phyloP scores from a whole-genome alignment of 768 basidiomycete species.

The Terana coerulea region DNA sequence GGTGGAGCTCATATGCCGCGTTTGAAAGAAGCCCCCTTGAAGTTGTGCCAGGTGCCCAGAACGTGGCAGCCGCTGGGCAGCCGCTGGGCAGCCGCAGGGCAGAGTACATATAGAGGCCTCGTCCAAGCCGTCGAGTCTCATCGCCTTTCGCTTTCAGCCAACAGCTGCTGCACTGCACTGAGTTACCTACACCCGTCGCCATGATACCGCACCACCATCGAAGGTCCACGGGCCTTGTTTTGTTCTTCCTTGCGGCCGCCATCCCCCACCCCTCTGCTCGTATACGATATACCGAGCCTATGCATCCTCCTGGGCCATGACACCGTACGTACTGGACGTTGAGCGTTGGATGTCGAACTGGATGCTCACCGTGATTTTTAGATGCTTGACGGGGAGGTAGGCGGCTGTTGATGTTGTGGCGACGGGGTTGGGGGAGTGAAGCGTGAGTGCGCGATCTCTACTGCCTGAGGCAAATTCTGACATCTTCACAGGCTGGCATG shows the following conservation, averaged over 20 bases:
- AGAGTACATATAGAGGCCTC: neutral
- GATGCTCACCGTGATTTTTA: too few relatives aligned
- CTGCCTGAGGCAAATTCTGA: too few relatives aligned
- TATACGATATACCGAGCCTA: too few relatives aligned
- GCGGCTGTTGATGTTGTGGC: too few relatives aligned
- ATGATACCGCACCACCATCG: neutral
- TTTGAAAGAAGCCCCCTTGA: neutral
- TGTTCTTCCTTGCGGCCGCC: conserved; percentile 13
- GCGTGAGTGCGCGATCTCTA: too few relatives aligned
- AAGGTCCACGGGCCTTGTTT: conserved; percentile 3
- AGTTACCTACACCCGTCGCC: neutral
- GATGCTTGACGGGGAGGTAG: too few relatives aligned
- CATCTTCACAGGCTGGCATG: too few relatives aligned
- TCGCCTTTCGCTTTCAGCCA: neutral
- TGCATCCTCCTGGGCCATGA: too few relatives aligned
- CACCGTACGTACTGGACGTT: too few relatives aligned
- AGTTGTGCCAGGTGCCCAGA: neutral
- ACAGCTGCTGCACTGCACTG: neutral
- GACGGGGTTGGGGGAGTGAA: too few relatives aligned
- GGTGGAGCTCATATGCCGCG: neutral
- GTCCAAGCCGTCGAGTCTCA: neutral
- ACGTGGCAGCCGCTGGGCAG: neutral
- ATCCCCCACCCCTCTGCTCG: conserved; percentile 5
- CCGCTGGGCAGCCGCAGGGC: neutral
- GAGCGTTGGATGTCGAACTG: too few relatives aligned